Base-by-base conservation (phyloP, 257 asterid genomes). In the Mentha longifolia region DNA sequence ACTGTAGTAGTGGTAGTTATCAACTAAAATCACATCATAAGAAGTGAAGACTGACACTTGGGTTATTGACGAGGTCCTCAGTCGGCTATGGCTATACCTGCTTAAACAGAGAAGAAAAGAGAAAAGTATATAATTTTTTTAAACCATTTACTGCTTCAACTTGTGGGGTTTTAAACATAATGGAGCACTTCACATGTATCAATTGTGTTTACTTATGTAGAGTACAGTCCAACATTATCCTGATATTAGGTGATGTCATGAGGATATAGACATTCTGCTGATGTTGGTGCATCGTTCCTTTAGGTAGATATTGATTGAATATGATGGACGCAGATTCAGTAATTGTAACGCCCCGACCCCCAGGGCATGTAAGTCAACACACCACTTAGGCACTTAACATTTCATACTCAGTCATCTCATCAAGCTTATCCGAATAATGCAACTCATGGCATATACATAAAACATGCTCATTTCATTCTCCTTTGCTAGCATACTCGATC, bases 21-120 rank as follows among this genome's bases (percentile, higher is more conserved):
- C 66, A 7, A 33, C 31, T 60, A 60, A 6, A 60, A 35, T 35
- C 14, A 35, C 28, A 33, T 33, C 45, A 15, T 30, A 37, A 17
- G 49, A 60, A 60, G 15, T 60, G 66, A 60, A 60, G 49, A 33
- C 30, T 2, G n/a, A 35, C n/a, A 2, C 49, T n/a, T 16, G 66
- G 49, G 13, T 16, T 35, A n/a, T 28, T 57, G 19, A 57, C 22
- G 41, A 57, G 17, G 15, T 12, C 20, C 41, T 19, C 30, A 20
- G 25, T 22, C 25, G 25, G 59, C 15, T n/a, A n/a, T n/a, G n/a
- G n/a, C n/a, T 52, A 8, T 8, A 17, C 31, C 5, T 52, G 59
- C 6, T 9, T 19, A 52, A 52, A 16, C 56, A 16, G 22, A 50
- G 12, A 19, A 19, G 31, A 19, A 7, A 7, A 17, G 2, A 17